Base-by-base conservation (phyloP, 73 alveolate species). In the Paramecium octaurelia region DNA sequence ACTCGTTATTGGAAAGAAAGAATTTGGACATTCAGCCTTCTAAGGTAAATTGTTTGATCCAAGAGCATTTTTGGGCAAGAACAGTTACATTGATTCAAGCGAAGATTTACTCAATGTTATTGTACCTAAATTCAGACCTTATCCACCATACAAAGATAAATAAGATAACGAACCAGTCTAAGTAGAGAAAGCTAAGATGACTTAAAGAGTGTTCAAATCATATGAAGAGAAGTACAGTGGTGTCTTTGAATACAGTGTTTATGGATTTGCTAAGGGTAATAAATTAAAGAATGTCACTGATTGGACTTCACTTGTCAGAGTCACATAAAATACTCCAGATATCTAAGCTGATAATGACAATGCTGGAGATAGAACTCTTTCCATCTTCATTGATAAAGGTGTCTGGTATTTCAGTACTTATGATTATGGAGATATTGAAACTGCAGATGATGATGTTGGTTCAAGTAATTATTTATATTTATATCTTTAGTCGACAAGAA, bases 361-460 rank as follows among this genome's bases (percentile, higher is more conserved):
- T 46, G 91, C 91, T 20, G 91, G 91, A 44, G 91, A 80, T 80
- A 80, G 91, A 80, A 80, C 91, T 11, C 57, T 80, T 0, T 21
- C 76, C 8, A 80, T 80, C 75, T 48, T 31, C 46, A 23, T 46
- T 27, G 75, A 80, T 20, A 27, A 42, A 43, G 57, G 50, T 20
- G 31, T 8, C 20, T 80, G 57, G 46, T 21, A 40, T 48, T 80
- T 23, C 44, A 43, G 76, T 20, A 80, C 91, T 24, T 80, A 80
- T 48, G 91, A 80, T 80, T 80, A 80, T 44, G 91, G 91, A 48
- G 91, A 80, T 43, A 40, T 80, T 5, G 91, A 80, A 80, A 35
- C 44, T 44, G 8, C 9, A 43, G 91, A 80, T 80, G 91, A 80
- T 80, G 91, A 80, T 80, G 24, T 23, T 8, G 91, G 43, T 10